Conservation (phyloP, 331 rosid genomes). For the Quercus lobata region DNA sequence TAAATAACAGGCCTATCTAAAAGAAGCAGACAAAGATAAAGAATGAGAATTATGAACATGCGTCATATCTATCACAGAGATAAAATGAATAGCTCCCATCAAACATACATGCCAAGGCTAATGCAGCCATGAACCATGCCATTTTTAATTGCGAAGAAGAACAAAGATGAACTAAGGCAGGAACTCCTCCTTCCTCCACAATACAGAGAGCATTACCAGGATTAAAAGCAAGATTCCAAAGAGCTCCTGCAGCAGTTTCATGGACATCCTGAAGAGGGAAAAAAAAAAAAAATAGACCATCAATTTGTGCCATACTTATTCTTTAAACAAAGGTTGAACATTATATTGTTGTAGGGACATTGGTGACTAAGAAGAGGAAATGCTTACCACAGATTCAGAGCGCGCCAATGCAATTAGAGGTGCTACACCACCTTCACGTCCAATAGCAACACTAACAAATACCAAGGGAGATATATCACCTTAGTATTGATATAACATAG, state of each 20-base stretch:
- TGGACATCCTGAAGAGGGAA: conserved; percentile 91
- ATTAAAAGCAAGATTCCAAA: conserved; percentile 99
- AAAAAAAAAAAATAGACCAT: conserved; percentile 6
- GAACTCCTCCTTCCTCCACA: conserved; percentile 98
- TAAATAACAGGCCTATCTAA: not conserved
- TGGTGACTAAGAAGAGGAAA: conserved; percentile 20
- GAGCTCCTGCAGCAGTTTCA: conserved; percentile 99
- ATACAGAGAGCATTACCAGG: conserved; percentile 94
- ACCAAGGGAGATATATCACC: conserved; percentile 15
- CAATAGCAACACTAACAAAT: conserved; percentile 83
- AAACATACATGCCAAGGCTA: conserved; percentile 99
- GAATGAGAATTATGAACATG: not conserved
- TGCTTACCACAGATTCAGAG: conserved; percentile 81
- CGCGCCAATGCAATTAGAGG: conserved; percentile 94
- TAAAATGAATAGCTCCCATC: conserved; percentile 74
- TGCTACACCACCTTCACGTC: conserved; percentile 98
- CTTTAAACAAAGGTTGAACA: not conserved
- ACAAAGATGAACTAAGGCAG: conserved; percentile 93
- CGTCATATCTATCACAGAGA: not conserved
- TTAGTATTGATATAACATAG: not conserved
- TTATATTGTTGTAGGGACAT: not conserved
- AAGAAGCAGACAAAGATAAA: not conserved
- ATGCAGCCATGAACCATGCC: conserved; percentile 99
- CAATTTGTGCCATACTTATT: not conserved
- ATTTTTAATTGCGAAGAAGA: conserved; percentile 90